Evolutionary conservation across 257 asterid genomes (phyloP).

Genomic region (Linderniella brevidens): DNA sequence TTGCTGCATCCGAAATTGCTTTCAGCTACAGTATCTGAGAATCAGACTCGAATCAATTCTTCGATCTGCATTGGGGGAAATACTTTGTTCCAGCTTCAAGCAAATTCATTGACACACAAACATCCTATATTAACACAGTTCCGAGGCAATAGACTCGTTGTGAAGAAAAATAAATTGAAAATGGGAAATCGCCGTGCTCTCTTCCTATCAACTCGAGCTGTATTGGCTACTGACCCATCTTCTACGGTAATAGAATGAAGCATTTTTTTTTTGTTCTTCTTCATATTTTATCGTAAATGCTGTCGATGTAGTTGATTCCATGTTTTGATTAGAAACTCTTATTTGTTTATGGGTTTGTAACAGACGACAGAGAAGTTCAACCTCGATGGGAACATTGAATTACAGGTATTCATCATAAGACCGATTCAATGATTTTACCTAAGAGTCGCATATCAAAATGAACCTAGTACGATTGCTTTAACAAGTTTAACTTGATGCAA

Average conservation of each 20-base stretch:
- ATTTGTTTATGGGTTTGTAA: conserved; percentile 9
- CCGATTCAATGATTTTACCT: conserved; percentile 10
- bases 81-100: conserved; percentile 49
- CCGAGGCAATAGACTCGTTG: conserved; percentile 29
- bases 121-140: conserved; percentile 48
- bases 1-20: conserved; percentile 55
- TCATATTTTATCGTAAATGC: background rate
- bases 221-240: conserved; percentile 42
- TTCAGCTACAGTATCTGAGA: conserved; percentile 38
- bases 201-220: conserved; percentile 36
- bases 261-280: background rate
- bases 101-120: conserved; percentile 32
- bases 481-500: background rate
- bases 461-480: too few relatives aligned
- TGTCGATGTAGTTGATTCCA: background rate
- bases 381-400: conserved; percentile 53
- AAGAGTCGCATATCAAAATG: background rate
- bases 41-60: conserved; percentile 44
- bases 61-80: conserved; percentile 46
- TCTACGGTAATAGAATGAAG: conserved; percentile 31
- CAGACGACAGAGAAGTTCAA: conserved; percentile 66
- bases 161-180: conserved; percentile 21
- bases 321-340: background rate
- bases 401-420: conserved; percentile 43
- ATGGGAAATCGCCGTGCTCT: conserved; percentile 39